Evolutionary conservation across 2,329 filamentous ascomycete species (phyloP).

Genomic region (Emericellopsis atlantica): DNA sequence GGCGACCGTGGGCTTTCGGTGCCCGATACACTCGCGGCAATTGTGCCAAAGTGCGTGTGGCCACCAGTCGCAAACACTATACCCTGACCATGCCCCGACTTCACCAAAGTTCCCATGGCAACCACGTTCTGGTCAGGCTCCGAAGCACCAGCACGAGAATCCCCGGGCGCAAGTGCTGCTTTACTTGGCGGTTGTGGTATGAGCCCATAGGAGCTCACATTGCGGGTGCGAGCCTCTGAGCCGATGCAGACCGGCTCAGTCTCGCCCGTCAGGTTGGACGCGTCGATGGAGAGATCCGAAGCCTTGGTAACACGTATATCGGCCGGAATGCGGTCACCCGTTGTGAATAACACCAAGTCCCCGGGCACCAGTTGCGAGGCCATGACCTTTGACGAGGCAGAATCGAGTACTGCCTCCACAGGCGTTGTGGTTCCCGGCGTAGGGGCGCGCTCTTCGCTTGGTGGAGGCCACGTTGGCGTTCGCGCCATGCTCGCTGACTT

Average conservation of each 20-base stretch:
- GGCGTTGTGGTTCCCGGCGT: slow-evolving; percentile 42
- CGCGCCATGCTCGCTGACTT: slow-evolving; percentile 19
- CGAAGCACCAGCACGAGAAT: neutral
- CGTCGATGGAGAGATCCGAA: slow-evolving; percentile 84
- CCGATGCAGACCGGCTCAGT: slow-evolving; percentile 83
- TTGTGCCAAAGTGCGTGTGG: slow-evolving; percentile 89
- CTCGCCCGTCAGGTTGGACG: slow-evolving; percentile 92
- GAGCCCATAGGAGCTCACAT: slow-evolving; percentile 13
- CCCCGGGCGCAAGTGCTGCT: slow-evolving; percentile 14
- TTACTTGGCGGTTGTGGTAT: slow-evolving; percentile 21
- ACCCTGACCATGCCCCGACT: slow-evolving; percentile 88
- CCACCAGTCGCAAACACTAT: slow-evolving; percentile 95
- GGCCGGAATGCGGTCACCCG: slow-evolving; percentile 90
- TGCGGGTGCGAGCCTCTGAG: slow-evolving; percentile 38
- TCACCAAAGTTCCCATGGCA: slow-evolving; percentile 94
- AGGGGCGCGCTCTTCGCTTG: slow-evolving; percentile 24
- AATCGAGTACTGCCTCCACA: slow-evolving; percentile 51
- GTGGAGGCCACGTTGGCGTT: slow-evolving; percentile 34
- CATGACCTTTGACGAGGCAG: slow-evolving; percentile 71
- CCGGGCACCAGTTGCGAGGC: slow-evolving; percentile 82
- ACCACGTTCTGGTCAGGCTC: slow-evolving; percentile 82
- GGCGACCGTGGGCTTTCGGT: slow-evolving; percentile 94
- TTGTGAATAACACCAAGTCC: slow-evolving; percentile 86
- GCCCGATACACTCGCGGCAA: slow-evolving; percentile 84
- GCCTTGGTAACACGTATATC: slow-evolving; percentile 90